phyloP scores from a whole-genome alignment of 139 green algal genomes.

The Chlorella sp. region DNA sequence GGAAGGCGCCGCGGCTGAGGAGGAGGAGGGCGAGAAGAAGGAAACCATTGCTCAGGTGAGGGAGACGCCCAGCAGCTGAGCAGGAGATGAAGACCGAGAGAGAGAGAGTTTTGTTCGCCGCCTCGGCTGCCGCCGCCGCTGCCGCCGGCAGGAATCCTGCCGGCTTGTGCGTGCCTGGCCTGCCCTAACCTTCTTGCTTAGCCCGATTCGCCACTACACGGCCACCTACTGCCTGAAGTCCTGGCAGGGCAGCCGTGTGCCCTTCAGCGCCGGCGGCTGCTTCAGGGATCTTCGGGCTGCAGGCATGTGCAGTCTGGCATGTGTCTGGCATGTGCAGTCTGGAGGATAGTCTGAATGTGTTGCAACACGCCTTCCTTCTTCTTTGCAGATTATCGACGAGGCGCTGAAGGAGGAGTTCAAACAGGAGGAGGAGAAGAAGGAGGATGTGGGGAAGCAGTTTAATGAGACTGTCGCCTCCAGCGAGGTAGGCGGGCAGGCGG shows the following conservation, averaged over 20 bases:
- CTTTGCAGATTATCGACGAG: conserved; percentile 63
- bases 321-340: too few relatives aligned
- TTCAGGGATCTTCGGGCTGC: too few relatives aligned
- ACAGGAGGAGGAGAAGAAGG: conserved; percentile 55
- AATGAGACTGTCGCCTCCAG: conserved; percentile 64
- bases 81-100: too few relatives aligned
- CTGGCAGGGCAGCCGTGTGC: too few relatives aligned
- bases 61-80: not conserved
- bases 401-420: conserved; percentile 76
- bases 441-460: conserved; percentile 63
- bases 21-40: conserved; percentile 30
- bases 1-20: not conserved
- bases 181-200: not conserved
- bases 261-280: too few relatives aligned
- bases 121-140: not conserved
- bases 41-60: conserved; percentile 50
- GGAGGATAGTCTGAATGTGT: too few relatives aligned
- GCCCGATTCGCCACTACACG: too few relatives aligned
- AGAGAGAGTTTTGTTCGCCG: not conserved
- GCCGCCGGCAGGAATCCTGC: not conserved
- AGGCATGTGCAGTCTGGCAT: too few relatives aligned
- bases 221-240: too few relatives aligned
- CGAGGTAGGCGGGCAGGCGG: conserved; percentile 56
- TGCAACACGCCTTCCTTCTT: not conserved
- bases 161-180: not conserved